Base-by-base conservation (phyloP, 208 protist genomes). In the Leishmania braziliensis region DNA sequence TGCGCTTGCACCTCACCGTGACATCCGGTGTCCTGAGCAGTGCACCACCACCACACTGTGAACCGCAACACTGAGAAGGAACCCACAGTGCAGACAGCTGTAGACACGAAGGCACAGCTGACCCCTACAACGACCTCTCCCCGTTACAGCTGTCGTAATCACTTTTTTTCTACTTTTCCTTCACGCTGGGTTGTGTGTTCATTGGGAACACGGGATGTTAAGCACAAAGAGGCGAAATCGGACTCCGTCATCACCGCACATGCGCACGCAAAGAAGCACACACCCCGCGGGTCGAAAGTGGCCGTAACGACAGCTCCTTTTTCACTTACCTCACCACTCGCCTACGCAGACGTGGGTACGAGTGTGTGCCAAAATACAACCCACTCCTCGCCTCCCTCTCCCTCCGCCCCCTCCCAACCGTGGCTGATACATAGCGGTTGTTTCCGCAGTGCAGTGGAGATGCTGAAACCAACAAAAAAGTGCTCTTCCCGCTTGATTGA, bases 391-490 rank as follows among this genome's bases (percentile, higher is more conserved):
- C 62, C 29, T 8, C 53, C 10, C 53, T 20, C 53, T 20, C 53
- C 53, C 53, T 56, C 53, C 18, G 43, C 53, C 62, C 16, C 29
- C 14, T 29, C 62, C 3, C 29, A 20, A 6, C 62, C 14, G 18
- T 29, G 5, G n/a, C 4, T 39, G 10, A 36, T 26, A 20, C 29
- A 36, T 29, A 39, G n/a, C 0, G 29, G 18, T n/a, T 29, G 29
- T 14, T 36, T 23, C n/a, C 1, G n/a, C 62, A 5, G 62, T 36
- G 62, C 29, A 20, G 62, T 29, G 5, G 29, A 66, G 26, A 18
- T 6, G 58, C 58, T 63, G 2, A n/a, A 6, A 58, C 18, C 12
- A 58, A 58, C 58, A 63, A 80, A 83, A 84, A 58, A 81, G n/a
- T 51, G 69, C 12, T 3, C 58, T 16, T 5, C 58, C 29, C 58